Evolutionary conservation across 1,284 basidiomycete species (phyloP), one percentile per base, ranked within the genome.

Genomic region (Apiotrichum akiyoshidainum): DNA sequence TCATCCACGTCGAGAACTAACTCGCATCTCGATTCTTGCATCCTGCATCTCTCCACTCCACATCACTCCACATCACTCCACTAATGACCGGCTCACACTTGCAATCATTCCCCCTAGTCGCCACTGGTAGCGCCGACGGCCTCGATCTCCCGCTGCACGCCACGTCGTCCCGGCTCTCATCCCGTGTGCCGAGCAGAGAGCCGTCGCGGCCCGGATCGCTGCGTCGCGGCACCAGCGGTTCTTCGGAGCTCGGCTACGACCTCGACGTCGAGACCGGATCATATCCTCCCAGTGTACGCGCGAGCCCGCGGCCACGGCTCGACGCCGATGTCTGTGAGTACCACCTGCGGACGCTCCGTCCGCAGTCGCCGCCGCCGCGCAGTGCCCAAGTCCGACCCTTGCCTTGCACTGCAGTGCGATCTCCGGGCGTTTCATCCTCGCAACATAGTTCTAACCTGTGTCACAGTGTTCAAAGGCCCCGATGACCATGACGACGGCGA

Each of bases 381-480:
- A 31, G 26, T 31, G 26, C 26, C 26, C 26, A 7, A 31, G 26
- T 31, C 4, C 26, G 26, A 31, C 4, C n/a, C n/a, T n/a, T 31
- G 37, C 37, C 14, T 11, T 37, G 37, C 37, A 37, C 37, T 37
- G 37, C 37, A 37, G 14, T 16, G 37, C 37, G 26, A 31, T 31
- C 26, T 31, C 26, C 26, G 7, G 26, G 11, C 37, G 37, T 39
- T 39, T 39, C 37, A 39, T 12, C 8, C 40, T 41, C 5, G 40
- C 9, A 5, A 11, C 13, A 14, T 42, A 4, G 26, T 14, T 44
- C 58, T 59, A 22, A 59, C 54, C 5, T 33, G 26, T 31, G 26
- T 33, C 19, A 5, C 54, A 71, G 69, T 70, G 59, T 73, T 73
- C 59, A 68, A 65, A 55, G 67, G 63, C 0, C 64, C 68, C 14